Base-by-base conservation (phyloP, 2,329 filamentous ascomycete species). In the Pseudogymnoascus sp. region DNA sequence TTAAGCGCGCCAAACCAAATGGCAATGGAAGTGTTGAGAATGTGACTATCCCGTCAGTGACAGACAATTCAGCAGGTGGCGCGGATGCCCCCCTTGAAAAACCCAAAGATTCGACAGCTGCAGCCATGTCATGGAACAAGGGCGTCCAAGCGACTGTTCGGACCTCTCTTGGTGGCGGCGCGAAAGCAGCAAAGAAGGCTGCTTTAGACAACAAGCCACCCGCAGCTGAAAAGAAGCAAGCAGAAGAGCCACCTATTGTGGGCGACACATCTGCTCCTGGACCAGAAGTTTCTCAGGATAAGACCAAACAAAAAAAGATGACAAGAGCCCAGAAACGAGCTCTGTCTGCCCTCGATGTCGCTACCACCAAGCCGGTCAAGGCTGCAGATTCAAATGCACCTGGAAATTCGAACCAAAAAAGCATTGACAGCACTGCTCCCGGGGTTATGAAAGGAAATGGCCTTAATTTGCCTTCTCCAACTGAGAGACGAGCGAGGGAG, bases 111-210 rank as follows among this genome's bases (percentile, higher is more conserved):
- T n/a, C 16, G 25, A 55, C 58, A 16, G 30, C 69, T 23, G 71
- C 72, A 8, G 69, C 71, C 1, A 71, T 73, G n/a, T 76, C 73
- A 62, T 80, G 78, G 78, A 80, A 80, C 60, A 72, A 76, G 62
- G 74, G 74, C 19, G 74, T 73, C 23, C 76, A 75, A 58, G 71
- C 70, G 45, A 72, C 73, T 7, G 72, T 79, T 52, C 71, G 78
- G 39, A 80, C 76, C 14, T 75, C 75, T 0, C 73, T 79, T 60
- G 71, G 73, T 28, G 49, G 70, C 35, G 66, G 65, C 23, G n/a
- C 64, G n/a, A 65, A 62, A 16, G 64, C 64, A 22, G 68, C 63
- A 4, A 55, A 52, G 6, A 62, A 62, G 23, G 28, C 63, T 16
- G 39, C 35, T 3, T 35, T 22, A 36, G 35, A 36, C 55, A 58